phyloP scores from a whole-genome alignment of 2,329 filamentous ascomycete genomes.

The Sporothrix protearum region DNA sequence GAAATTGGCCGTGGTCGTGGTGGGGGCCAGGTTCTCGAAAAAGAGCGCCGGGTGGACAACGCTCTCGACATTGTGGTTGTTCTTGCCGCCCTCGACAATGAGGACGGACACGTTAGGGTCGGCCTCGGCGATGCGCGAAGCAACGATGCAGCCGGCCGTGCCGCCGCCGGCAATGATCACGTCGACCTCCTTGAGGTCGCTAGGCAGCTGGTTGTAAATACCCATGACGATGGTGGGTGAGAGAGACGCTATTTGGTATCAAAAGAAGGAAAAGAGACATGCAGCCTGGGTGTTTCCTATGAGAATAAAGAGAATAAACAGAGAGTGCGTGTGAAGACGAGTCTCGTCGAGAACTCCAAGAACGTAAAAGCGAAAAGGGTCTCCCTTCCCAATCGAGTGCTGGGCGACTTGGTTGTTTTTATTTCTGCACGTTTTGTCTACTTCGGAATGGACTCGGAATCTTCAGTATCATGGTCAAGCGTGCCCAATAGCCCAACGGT shows the following conservation, averaged over 20 bases:
- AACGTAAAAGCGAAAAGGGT: neutral
- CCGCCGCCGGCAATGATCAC: constrained; percentile 46
- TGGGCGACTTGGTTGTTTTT: neutral
- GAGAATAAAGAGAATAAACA: neutral
- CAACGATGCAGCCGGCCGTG: constrained; percentile 48
- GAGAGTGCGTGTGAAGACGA: neutral
- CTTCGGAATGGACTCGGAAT: no score
- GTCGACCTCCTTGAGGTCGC: constrained; percentile 28
- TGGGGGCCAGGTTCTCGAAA: constrained; percentile 45
- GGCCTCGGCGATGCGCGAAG: constrained; percentile 49
- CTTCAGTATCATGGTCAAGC: no score
- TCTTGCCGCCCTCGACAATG: constrained; percentile 52
- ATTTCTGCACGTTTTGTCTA: no score
- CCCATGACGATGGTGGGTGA: neutral
- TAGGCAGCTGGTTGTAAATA: constrained; percentile 22
- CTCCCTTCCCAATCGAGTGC: neutral
- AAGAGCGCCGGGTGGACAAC: constrained; percentile 51
- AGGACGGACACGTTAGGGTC: constrained; percentile 49
- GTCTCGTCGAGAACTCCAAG: neutral
- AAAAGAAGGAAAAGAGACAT: neutral
- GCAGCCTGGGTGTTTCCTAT: neutral
- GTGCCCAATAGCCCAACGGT: no score
- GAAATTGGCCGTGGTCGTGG: constrained; percentile 44
- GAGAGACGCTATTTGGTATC: neutral
- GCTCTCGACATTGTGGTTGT: constrained; percentile 49